A percentile compares a stretch with the other conserved stretches of the same genome.
phyloP scores from a whole-genome alignment of 2,329 filamentous ascomycete genomes.

The Cytospora mali region DNA sequence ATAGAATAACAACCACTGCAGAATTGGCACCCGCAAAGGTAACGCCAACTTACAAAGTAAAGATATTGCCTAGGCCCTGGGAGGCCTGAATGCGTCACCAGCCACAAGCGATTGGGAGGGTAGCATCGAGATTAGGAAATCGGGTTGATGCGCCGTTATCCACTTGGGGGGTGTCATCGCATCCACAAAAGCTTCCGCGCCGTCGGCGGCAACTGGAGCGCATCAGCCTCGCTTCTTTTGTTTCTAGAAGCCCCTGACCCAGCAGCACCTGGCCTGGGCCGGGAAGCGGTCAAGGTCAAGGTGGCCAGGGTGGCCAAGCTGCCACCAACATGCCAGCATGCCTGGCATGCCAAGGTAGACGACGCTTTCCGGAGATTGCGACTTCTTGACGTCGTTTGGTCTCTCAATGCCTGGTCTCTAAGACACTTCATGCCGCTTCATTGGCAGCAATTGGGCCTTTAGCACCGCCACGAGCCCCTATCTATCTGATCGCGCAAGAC shows the following conservation, averaged over 20 bases:
- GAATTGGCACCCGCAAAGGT: too few species aligned
- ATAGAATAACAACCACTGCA: neutral
- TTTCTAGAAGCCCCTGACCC: conserved; percentile 24
- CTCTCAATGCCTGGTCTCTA: neutral
- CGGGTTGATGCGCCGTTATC: conserved; percentile 18
- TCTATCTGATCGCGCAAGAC: neutral
- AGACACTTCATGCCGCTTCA: conserved; percentile 3
- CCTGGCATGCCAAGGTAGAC: too few species aligned
- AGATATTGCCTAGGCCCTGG: too few species aligned
- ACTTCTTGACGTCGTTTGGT: conserved; percentile 13
- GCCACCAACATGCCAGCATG: too few species aligned
- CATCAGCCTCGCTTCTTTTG: conserved; percentile 14
- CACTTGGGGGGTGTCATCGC: conserved; percentile 19
- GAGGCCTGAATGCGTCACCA: conserved; percentile 2
- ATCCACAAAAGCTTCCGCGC: conserved; percentile 21
- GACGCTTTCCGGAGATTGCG: conserved; percentile 6
- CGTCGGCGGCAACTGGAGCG: conserved; percentile 14
- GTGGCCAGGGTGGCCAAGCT: conserved; percentile 15
- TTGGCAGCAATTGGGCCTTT: neutral
- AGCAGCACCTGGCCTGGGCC: conserved; percentile 13
- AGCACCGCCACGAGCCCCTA: conserved; percentile 16
- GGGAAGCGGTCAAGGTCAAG: conserved; percentile 25
- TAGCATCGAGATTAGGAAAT: neutral
- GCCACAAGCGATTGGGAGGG: neutral
- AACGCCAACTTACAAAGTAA: too few species aligned